A percentile compares a stretch with the other conserved stretches of the same genome.
Evolutionary conservation across 129 eudicot species (phyloP).

Genomic region (Centella asiatica): DNA sequence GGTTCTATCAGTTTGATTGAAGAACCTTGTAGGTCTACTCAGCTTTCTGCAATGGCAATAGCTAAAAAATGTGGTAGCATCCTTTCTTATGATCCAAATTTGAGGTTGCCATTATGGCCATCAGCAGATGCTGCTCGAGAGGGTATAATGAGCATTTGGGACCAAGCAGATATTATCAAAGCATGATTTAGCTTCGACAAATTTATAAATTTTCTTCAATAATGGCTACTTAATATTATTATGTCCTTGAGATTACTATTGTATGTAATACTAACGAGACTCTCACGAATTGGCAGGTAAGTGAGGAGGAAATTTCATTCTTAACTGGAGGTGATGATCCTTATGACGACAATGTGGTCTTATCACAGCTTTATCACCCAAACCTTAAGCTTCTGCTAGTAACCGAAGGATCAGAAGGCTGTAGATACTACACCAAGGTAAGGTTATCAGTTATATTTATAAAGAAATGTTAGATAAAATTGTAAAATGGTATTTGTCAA

Average conservation of each 20-base stretch:
- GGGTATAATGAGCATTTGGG: slow-evolving; percentile 72
- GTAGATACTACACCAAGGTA: slow-evolving; percentile 79
- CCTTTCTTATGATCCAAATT: slow-evolving; percentile 74
- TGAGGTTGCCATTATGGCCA: slow-evolving; percentile 74
- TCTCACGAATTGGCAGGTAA: slow-evolving; percentile 36
- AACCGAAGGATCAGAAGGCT: slow-evolving; percentile 64
- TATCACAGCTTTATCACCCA: slow-evolving; percentile 61
- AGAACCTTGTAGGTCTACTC: slow-evolving; percentile 76
- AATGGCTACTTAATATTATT: neutral
- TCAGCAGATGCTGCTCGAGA: slow-evolving; percentile 69
- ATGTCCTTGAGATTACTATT: neutral
- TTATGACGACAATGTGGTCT: slow-evolving; percentile 45
- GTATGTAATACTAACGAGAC: neutral
- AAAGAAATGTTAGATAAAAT: neutral
- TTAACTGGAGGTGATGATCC: slow-evolving; percentile 57
- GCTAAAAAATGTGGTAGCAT: slow-evolving; percentile 53
- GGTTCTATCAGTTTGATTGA: slow-evolving; percentile 75
- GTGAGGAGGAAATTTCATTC: slow-evolving; percentile 71
- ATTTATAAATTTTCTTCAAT: neutral
- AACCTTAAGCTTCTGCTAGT: slow-evolving; percentile 62
- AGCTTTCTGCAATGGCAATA: slow-evolving; percentile 63
- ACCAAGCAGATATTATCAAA: slow-evolving; percentile 76
- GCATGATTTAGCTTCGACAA: slow-evolving; percentile 12
- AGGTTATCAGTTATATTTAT: slow-evolving; percentile 4
- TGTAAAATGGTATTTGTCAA: neutral